Evolutionary conservation across 176 grass and related monocot genomes (phyloP).

Genomic region (Oryza meridionalis): DNA sequence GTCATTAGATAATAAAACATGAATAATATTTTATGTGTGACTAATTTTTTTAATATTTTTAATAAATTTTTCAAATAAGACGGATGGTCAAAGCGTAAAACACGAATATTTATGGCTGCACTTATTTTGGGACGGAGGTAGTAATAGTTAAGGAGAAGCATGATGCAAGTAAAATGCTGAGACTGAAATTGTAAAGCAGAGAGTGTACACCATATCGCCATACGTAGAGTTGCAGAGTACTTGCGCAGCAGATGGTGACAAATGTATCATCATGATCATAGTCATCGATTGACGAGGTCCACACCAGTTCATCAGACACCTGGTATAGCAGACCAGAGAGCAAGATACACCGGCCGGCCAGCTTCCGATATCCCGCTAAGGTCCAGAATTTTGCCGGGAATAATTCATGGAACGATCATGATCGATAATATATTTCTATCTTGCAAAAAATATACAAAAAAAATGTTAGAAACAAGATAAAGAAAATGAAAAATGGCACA

Average conservation of each 20-base stretch:
- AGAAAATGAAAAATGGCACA: not conserved
- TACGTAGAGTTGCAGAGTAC: not conserved
- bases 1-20: no score
- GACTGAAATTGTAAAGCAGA: not conserved
- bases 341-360: not conserved
- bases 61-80: no score
- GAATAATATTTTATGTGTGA: no score
- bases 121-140: no score
- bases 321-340: not conserved
- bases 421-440: not conserved
- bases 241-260: not conserved
- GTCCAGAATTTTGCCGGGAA: slow-evolving; percentile 39
- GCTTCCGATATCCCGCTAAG: slow-evolving; percentile 17
- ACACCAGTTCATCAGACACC: not conserved
- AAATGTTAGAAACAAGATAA: not conserved
- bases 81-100: no score
- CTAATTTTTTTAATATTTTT: no score
- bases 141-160: not conserved
- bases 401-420: slow-evolving; percentile 33
- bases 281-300: not conserved
- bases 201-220: not conserved
- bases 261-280: slow-evolving; percentile 11
- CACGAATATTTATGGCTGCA: no score
- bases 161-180: not conserved
- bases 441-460: not conserved